phyloP scores from a whole-genome alignment of 1,139 yeast species.

The Kodamaea derodonti region DNA sequence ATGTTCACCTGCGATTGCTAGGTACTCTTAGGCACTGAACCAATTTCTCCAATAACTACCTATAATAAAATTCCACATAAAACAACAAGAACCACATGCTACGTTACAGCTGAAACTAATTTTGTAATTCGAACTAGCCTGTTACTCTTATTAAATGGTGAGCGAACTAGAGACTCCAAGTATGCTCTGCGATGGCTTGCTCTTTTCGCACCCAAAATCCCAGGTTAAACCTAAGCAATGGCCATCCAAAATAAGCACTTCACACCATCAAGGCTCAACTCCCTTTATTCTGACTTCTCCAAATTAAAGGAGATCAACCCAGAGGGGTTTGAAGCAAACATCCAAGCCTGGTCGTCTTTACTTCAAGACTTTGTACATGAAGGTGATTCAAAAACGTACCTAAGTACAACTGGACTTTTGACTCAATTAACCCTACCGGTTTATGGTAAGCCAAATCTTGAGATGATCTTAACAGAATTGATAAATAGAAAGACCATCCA shows the following conservation, averaged over 20 bases:
- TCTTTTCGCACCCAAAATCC: no score
- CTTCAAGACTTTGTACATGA: constrained; percentile 19
- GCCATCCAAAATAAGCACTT: constrained; percentile 23
- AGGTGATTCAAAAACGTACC: constrained; percentile 17
- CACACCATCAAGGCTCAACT: constrained; percentile 49
- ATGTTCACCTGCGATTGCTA: no score
- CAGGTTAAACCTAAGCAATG: no score
- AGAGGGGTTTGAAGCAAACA: constrained; percentile 69
- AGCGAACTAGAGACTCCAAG: no score
- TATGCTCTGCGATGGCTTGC: no score
- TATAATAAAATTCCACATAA: no score
- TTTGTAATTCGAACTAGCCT: no score
- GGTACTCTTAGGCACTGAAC: no score
- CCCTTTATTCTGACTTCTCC: constrained; percentile 61
- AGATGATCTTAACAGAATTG: constrained; percentile 23
- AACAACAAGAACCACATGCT: no score
- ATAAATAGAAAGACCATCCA: background rate
- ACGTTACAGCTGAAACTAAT: no score
- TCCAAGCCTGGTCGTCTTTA: constrained; percentile 55
- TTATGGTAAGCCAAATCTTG: constrained; percentile 29
- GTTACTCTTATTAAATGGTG: no score
- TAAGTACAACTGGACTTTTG: constrained; percentile 22
- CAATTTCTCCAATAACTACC: no score
- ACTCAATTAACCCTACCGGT: constrained; percentile 21
- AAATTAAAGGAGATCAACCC: constrained; percentile 50